Evolutionary conservation across 2,329 filamentous ascomycete species (phyloP), one percentile per base, ranked within the genome.

Genomic region (Fusarium floridanum): DNA sequence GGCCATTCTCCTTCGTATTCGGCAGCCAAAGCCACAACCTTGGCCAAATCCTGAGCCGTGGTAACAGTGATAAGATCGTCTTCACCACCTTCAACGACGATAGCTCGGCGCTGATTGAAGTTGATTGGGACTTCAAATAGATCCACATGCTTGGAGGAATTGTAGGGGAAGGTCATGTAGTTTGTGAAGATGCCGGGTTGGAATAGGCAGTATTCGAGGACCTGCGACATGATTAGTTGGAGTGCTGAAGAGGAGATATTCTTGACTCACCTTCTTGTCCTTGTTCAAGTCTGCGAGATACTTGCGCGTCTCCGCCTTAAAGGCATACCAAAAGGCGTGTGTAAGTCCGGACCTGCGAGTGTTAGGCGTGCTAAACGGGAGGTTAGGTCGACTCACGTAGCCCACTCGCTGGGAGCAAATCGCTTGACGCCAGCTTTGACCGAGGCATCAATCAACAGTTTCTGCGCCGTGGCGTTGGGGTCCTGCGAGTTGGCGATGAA

Each of bases 381-480:
- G 1, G 1, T 4, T 2, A 7, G 12, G 14, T 1, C 0, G 0
- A 66, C 77, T 79, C 68, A 87, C 86, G 80, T 81, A 24, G 78
- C 82, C 71, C 87, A 93, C 73, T 93, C 91, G 39, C 88, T 89
- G 1, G 90, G 89, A 14, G 92, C 83, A 81, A 91, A 91, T 6
- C 89, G 85, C 75, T 90, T 87, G 7, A 92, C 89, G 2, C 89
- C 89, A 5, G 89, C 90, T 8, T 84, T 83, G 17, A 90, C 83
- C 24, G 89, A 85, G 1, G 90, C 91, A 48, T 91, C 86, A 36
- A 91, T 86, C 62, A 92, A 81, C 11, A 86, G 78, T 34, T 70
- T 77, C 55, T 79, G 77, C 5, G 86, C 79, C n/a, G 79, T 78
- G 36, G 83, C 73, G 1, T 76, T 73, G 6, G 76, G 76, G 63